phyloP scores from a whole-genome alignment of 208 protist species.

The Angomonas deanei region DNA sequence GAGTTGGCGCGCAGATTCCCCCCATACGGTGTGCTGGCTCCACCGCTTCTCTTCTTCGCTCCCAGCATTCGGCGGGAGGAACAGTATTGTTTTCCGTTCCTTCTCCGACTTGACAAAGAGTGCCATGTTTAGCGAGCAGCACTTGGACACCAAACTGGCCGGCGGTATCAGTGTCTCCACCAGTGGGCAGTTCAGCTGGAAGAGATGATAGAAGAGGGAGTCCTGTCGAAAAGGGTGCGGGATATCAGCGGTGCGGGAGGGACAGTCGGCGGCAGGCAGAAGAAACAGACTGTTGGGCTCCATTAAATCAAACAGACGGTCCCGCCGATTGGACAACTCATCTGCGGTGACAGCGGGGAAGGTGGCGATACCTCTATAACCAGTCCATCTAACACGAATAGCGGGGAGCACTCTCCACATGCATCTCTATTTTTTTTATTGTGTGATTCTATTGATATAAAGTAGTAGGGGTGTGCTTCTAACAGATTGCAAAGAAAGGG shows the following conservation, averaged over 20 bases:
- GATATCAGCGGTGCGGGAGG: conserved; percentile 28
- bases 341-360: conserved; percentile 2
- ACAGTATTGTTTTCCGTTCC: background rate
- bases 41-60: background rate
- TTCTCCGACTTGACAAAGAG: conserved; percentile 17
- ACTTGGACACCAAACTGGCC: conserved; percentile 3
- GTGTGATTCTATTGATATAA: too few species aligned
- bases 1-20: background rate
- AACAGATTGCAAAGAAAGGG: too few species aligned
- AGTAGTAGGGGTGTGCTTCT: too few species aligned
- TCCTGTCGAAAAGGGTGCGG: conserved; percentile 29
- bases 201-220: conserved; percentile 48
- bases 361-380: too few species aligned
- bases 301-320: conserved; percentile 21
- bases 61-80: background rate
- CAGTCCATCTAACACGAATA: too few species aligned
- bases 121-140: conserved; percentile 23
- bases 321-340: conserved; percentile 33
- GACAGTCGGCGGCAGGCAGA: conserved; percentile 31
- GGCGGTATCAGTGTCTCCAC: conserved; percentile 13
- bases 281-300: conserved; percentile 30
- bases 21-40: background rate
- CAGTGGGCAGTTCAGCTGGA: conserved; percentile 5
- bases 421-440: too few species aligned
- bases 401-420: too few species aligned